These are phyloP conservation scores for Plasmodium vinckei DNA, from an alignment of 169 alveolate genomes.

Conservation along the genomic window DNA sequence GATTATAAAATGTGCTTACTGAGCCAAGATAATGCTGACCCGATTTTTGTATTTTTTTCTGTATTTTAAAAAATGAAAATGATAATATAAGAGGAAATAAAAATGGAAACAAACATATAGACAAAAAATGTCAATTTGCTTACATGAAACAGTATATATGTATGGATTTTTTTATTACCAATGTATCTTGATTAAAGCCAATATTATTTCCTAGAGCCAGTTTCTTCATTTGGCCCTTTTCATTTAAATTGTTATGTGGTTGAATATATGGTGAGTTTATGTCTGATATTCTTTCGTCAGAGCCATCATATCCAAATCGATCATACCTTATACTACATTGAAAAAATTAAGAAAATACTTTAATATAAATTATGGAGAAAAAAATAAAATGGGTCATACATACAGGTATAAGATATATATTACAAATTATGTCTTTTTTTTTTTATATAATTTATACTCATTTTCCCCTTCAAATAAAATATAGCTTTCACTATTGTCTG, in stretches of 20 bases:
- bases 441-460: slow-evolving; percentile 18
- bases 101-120: background rate
- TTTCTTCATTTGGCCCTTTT: background rate
- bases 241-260: slow-evolving; percentile 1
- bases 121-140: background rate
- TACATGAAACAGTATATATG: background rate
- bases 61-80: background rate
- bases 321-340: slow-evolving; percentile 10
- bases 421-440: background rate
- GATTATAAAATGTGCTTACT: background rate
- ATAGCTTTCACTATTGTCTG: background rate
- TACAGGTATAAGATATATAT: background rate
- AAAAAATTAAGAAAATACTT: background rate
- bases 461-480: slow-evolving; percentile 70
- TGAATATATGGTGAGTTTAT: slow-evolving; percentile 5
- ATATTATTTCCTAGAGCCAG: background rate
- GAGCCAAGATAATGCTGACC: slow-evolving; percentile 5
- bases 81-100: background rate
- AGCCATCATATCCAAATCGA: slow-evolving; percentile 36
- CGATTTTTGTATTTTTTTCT: slow-evolving; percentile 24
- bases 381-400: too few relatives aligned
- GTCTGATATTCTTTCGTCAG: background rate
- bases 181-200: slow-evolving; percentile 10
- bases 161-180: slow-evolving; percentile 4
- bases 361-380: background rate